phyloP scores from a whole-genome alignment of 2,329 filamentous ascomycete species.

The Atkinsonella texensis region DNA sequence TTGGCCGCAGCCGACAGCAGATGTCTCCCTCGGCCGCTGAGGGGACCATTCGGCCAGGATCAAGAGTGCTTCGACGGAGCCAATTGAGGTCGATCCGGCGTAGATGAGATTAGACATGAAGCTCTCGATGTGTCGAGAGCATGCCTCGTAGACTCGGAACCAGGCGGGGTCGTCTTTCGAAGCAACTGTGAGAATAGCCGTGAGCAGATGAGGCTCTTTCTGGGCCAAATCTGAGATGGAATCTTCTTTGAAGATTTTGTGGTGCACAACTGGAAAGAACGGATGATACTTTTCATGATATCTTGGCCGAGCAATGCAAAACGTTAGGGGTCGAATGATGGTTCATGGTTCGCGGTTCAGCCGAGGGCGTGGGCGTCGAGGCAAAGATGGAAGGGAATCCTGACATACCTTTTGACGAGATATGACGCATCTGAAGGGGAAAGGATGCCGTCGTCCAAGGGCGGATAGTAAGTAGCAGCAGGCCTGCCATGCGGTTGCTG shows the following conservation, averaged over 20 bases:
- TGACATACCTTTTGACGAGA: slow-evolving; percentile 17
- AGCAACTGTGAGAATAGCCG: slow-evolving; percentile 57
- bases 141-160: slow-evolving; percentile 50
- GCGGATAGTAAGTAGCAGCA: slow-evolving; percentile 16
- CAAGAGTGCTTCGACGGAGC: slow-evolving; percentile 58
- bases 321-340: neutral
- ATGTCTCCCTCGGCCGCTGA: slow-evolving; percentile 48
- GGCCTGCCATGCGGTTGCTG: slow-evolving; percentile 1
- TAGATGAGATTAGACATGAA: slow-evolving; percentile 55
- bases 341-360: too few relatives aligned
- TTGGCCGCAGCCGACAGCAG: slow-evolving; percentile 56
- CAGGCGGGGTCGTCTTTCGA: slow-evolving; percentile 59
- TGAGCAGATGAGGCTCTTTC: slow-evolving; percentile 54
- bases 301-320: slow-evolving; percentile 20
- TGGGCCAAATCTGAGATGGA: slow-evolving; percentile 43
- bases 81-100: slow-evolving; percentile 54
- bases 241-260: slow-evolving; percentile 40
- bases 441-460: slow-evolving; percentile 20
- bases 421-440: slow-evolving; percentile 14
- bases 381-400: neutral
- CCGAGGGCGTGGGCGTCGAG: too few relatives aligned
- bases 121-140: slow-evolving; percentile 57
- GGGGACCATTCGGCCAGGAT: slow-evolving; percentile 64
- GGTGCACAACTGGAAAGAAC: slow-evolving; percentile 56
- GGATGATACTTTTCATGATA: slow-evolving; percentile 57